These are phyloP conservation scores for Phyllosticta citrichinensis DNA, from an alignment of 2,329 filamentous ascomycete genomes.

Conservation along the genomic window DNA sequence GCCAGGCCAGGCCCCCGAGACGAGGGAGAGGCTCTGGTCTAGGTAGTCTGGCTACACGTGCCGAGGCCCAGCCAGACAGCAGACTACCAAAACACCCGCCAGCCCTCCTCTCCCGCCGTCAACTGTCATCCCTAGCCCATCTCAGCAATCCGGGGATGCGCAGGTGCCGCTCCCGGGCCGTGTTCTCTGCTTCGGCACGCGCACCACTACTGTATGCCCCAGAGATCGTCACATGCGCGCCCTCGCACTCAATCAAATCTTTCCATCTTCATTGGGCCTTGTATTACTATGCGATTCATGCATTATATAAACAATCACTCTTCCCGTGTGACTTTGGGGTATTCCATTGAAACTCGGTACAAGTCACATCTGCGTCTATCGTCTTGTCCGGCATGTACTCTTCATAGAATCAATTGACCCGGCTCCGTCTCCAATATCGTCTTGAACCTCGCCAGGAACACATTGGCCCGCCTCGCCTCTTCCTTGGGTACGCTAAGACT, in stretches of 20 bases:
- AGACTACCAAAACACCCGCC: not conserved
- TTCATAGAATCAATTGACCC: conserved; percentile 27
- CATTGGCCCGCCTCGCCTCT: conserved; percentile 71
- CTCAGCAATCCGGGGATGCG: not conserved
- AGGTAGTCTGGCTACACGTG: not conserved
- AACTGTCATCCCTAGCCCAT: not conserved
- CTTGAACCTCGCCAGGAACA: conserved; percentile 83
- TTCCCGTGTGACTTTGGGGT: not conserved
- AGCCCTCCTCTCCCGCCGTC: not conserved
- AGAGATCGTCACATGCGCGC: not conserved
- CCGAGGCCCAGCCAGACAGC: not conserved
- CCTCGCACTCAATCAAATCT: not conserved
- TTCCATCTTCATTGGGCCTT: not conserved
- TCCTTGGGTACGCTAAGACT: conserved; percentile 67
- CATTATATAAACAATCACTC: not conserved
- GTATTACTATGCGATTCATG: not conserved
- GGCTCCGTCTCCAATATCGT: conserved; percentile 48
- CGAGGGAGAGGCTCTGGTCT: not conserved
- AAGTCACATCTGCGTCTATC: not conserved
- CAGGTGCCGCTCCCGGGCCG: not conserved
- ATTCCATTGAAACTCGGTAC: not conserved
- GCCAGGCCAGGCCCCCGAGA: not conserved
- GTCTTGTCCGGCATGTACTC: not conserved
- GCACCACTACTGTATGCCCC: not conserved
- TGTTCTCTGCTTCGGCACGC: not conserved